Evolutionary conservation across 1,139 yeast species (phyloP), one percentile per base, ranked within the genome.

Genomic region (Pneumocystis oryctolagi): DNA sequence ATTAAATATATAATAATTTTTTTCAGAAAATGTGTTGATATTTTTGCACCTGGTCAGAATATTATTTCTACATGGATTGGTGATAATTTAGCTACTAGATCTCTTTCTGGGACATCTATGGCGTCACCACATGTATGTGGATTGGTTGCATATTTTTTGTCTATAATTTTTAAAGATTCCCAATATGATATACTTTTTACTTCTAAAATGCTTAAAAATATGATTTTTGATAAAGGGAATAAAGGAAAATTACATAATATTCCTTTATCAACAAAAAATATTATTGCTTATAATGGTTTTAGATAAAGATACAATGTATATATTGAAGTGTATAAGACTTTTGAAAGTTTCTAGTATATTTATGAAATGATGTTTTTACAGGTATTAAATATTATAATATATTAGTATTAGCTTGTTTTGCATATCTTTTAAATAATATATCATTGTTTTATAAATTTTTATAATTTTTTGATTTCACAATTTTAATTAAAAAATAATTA

Each of bases 41-140:
- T 83, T 62, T 83, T 82, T 69, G 84, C 84, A 4, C 84, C 85
- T 16, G 87, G 87, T 63, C 78, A 78, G 62, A 75, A 76, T 66
- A 74, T 81, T 60, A 72, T 74, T 65, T 79, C 83, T 14, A 77
- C 81, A 39, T 92, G 89, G 78, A 89, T 87, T 74, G 95, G 96
- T 62, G 85, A 95, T 55, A 83, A 84, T 68, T 75, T 81, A 65
- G 89, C 94, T 61, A 85, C 95, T 68, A 95, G 96, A 66, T 84
- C 92, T 62, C 81, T 92, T 76, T 89, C 97, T 56, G 98, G 98
- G 77, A 92, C 98, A 28, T 92, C 98, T 28, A 92, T 92, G 98
- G 98, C 98, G 42, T 88, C 97, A 60, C 98, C 98, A 63, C 97
- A 92, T 74, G 86, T 92, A 73, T 86, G 89, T 67, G 98, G 98